Base-by-base conservation (phyloP, 1,284 basidiomycete genomes). In the Apiotrichum gamsii region DNA sequence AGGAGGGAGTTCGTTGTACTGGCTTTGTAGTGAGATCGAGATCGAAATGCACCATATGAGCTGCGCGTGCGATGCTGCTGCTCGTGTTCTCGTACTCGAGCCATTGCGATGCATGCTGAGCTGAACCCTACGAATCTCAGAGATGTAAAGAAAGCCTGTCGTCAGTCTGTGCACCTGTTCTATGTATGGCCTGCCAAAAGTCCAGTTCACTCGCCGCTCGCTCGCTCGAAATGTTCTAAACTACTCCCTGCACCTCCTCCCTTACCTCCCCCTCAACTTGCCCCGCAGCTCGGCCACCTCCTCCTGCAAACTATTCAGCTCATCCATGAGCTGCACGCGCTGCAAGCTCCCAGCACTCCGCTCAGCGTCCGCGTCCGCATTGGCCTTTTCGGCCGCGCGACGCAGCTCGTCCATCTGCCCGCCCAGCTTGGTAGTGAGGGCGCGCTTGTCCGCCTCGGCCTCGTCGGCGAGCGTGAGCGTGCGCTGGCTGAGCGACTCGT, bases 381-480 rank as follows among this genome's bases (percentile, higher is more conserved):
- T 28, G 25, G 25, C 25, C 25, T 28, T 28, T 6, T 6, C 25
- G 25, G 25, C 25, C 25, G 25, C 25, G n/a, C 28, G 41, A 38
- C 54, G 58, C 18, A 70, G 29, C 8, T 51, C 52, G 6, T 64
- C 65, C 16, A 72, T 49, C 54, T 72, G 67, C 4, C 39, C 46
- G 43, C 64, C 52, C 28, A 67, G 50, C 20, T 56, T 58, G 10
- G 36, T 48, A 34, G 55, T 51, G 33, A 70, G 38, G 0, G 47
- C 42, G 2, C 39, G 37, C 47, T 64, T 67, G 39, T 70, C 70
- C 14, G 52, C 43, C 43, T 71, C 84, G 1, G 80, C 84, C 57
- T 90, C 86, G 57, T 84, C 82, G 1, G 87, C 87, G 19, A 91
- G 78, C 6, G 79, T 72, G 5, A 90, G 74, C 8, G 83, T 79